Percentiles rank a stretch among this genome's conserved stretches.
phyloP scores from a whole-genome alignment of 2,329 filamentous ascomycete species.

The Dryadomyces quercus-mongolicae region DNA sequence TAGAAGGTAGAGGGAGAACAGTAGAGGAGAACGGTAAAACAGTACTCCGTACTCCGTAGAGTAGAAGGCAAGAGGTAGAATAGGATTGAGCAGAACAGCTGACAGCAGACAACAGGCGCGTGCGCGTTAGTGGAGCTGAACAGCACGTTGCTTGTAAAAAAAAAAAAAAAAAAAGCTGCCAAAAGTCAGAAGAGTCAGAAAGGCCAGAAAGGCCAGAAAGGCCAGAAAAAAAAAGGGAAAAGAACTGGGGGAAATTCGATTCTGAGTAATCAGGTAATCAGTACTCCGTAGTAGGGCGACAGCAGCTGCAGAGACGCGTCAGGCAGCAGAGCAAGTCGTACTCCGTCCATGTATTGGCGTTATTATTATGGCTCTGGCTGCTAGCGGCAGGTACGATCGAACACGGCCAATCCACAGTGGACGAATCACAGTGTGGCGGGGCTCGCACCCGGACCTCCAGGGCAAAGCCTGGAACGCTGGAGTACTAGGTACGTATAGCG shows the following conservation, averaged over 20 bases:
- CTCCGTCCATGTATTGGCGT: not conserved
- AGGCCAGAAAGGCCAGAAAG: no score
- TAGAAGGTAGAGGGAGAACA: no score
- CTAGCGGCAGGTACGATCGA: conserved; percentile 6
- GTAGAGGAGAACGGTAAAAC: no score
- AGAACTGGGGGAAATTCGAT: not conserved
- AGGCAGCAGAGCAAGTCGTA: not conserved
- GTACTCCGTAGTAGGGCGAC: no score
- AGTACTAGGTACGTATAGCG: no score
- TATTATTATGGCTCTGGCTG: not conserved
- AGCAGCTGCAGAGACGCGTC: not conserved
- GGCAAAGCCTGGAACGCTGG: no score
- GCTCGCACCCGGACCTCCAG: no score
- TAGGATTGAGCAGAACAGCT: no score
- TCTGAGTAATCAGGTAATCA: not conserved
- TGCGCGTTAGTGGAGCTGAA: no score
- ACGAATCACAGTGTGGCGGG: conserved; percentile 1
- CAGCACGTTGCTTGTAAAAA: not conserved
- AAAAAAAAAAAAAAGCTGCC: not conserved
- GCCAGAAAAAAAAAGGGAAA: not conserved
- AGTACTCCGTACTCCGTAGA: no score
- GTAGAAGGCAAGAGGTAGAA: no score
- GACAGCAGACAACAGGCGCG: no score
- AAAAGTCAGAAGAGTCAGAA: not conserved
- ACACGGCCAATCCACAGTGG: not conserved